These are phyloP conservation scores for Diaporthe sp. DNA, from an alignment of 2,329 filamentous ascomycete species.

Conservation along the genomic window DNA sequence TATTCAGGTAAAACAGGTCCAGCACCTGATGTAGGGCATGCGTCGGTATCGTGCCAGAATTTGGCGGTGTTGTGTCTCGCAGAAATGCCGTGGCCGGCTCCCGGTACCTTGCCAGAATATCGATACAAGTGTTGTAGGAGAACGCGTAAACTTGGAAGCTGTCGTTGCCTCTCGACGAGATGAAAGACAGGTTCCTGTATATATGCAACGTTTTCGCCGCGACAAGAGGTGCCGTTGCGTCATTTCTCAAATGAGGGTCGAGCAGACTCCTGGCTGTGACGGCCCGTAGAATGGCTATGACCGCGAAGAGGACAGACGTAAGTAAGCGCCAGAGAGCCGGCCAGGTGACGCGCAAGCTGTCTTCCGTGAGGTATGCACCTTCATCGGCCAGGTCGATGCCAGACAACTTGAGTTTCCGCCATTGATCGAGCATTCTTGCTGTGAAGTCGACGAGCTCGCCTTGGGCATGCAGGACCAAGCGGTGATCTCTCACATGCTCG, in stretches of 20 bases:
- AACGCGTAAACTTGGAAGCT: conserved; percentile 88
- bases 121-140: conserved; percentile 83
- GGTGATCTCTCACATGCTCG: conserved; percentile 55
- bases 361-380: conserved; percentile 67
- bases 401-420: conserved; percentile 80
- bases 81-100: conserved; percentile 75
- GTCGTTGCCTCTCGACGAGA: conserved; percentile 78
- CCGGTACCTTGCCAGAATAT: conserved; percentile 80
- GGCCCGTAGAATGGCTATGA: conserved; percentile 79
- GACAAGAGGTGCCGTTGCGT: conserved; percentile 66
- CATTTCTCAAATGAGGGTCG: conserved; percentile 58
- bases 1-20: conserved; percentile 91
- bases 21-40: conserved; percentile 77
- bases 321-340: conserved; percentile 80
- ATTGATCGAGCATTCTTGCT: conserved; percentile 73
- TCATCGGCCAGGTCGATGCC: conserved; percentile 78
- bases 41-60: conserved; percentile 65
- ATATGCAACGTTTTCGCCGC: conserved; percentile 78
- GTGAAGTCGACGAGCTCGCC: conserved; percentile 77
- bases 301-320: conserved; percentile 79
- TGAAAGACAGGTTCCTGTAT: conserved; percentile 83
- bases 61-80: conserved; percentile 62
- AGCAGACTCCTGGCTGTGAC: conserved; percentile 73
- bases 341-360: conserved; percentile 74
- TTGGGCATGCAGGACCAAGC: conserved; percentile 44